Evolutionary conservation across 2,329 filamentous ascomycete genomes (phyloP).

Genomic region (Fusarium beomiforme): DNA sequence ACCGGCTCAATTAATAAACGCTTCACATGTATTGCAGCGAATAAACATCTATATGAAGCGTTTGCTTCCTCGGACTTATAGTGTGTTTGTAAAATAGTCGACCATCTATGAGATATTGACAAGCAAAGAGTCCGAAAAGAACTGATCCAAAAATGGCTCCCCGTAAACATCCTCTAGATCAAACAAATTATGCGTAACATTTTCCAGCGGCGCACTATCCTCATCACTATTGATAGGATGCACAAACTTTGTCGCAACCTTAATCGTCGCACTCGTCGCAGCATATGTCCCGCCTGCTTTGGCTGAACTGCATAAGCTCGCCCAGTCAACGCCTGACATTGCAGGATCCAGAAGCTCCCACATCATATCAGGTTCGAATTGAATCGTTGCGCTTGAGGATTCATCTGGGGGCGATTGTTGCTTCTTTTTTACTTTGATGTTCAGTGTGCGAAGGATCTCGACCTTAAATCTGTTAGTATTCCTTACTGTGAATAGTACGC

Average conservation of each 20-base stretch:
- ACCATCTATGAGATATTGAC: conserved; percentile 21
- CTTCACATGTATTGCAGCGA: no score
- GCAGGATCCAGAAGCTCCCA: conserved; percentile 37
- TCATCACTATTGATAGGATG: conserved; percentile 26
- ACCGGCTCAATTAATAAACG: accelerated
- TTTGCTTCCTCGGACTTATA: no score
- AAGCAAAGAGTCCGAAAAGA: conserved; percentile 36
- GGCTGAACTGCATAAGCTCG: background rate
- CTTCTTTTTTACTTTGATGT: conserved; percentile 17
- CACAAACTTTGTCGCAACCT: conserved; percentile 39
- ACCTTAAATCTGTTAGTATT: background rate
- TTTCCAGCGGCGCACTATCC: background rate
- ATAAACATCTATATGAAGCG: no score
- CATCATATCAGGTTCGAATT: conserved; percentile 37
- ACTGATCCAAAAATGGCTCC: conserved; percentile 36
- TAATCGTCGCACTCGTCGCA: conserved; percentile 31
- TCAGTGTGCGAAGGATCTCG: conserved; percentile 24
- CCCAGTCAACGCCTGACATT: background rate
- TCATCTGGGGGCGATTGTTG: background rate
- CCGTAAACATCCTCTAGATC: conserved; percentile 30
- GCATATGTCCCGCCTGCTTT: background rate
- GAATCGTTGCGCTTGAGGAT: conserved; percentile 2
- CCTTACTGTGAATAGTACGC: no score
- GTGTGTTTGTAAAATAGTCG: no score
- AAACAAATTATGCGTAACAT: conserved; percentile 7